Evolutionary conservation across 169 alveolate genomes (phyloP).

Genomic region (Miamiensis avidus): DNA sequence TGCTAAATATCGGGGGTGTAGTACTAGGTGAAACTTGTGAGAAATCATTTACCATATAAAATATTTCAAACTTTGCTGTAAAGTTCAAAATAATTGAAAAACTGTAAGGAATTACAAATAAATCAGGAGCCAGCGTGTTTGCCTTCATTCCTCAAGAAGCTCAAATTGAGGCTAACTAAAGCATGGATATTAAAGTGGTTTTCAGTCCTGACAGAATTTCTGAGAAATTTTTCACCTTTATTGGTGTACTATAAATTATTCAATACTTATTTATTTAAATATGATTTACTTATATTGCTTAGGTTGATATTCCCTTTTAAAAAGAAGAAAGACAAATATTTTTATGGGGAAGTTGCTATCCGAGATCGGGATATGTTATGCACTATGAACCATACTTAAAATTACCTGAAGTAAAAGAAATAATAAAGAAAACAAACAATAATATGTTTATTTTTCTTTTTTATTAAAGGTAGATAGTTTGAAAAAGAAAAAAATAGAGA

Average conservation of each 20-base stretch:
- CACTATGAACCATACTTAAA: conserved; percentile 56
- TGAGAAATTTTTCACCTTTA: conserved; percentile 68
- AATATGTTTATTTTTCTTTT: too few relatives aligned
- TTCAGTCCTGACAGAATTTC: conserved; percentile 79
- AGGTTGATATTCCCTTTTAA: conserved; percentile 60
- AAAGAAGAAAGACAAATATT: conserved; percentile 58
- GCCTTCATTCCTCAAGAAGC: conserved; percentile 78
- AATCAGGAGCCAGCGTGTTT: conserved; percentile 67
- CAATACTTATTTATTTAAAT: too few relatives aligned
- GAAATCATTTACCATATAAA: conserved; percentile 63
- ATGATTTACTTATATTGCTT: too few relatives aligned
- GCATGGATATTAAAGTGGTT: conserved; percentile 58
- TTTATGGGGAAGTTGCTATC: conserved; percentile 63
- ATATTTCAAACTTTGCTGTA: conserved; percentile 74
- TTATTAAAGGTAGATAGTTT: too few relatives aligned
- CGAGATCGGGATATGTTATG: conserved; percentile 53
- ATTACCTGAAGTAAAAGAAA: conserved; percentile 36
- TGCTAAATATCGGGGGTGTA: conserved; percentile 70
- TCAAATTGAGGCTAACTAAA: conserved; percentile 64
- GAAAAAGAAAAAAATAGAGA: too few relatives aligned
- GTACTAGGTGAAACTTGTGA: conserved; percentile 70
- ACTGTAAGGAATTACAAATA: conserved; percentile 72
- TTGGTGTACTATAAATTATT: too few relatives aligned
- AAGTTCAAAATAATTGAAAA: conserved; percentile 57
- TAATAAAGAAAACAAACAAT: conserved; percentile 33